These are phyloP conservation scores for Mollisia scopiformis DNA, from an alignment of 2,329 filamentous ascomycete species.

Conservation along the genomic window DNA sequence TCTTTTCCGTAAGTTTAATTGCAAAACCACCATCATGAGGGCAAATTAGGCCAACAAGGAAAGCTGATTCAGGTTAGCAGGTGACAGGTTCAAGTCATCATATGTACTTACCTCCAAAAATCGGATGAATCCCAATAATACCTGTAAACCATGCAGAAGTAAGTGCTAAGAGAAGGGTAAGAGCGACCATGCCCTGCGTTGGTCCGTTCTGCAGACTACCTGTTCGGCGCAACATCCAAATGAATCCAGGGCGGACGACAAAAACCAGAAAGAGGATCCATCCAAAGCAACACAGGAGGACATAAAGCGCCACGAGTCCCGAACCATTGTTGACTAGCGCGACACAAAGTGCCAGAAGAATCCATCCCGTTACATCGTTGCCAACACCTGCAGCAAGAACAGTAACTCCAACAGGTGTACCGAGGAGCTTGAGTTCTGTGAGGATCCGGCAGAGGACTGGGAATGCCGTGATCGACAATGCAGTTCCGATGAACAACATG, in stretches of 20 bases:
- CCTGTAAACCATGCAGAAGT: conserved; percentile 84
- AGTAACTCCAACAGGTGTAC: conserved; percentile 83
- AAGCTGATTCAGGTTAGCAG: conserved; percentile 52
- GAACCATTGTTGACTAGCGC: conserved; percentile 86
- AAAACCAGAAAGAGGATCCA: conserved; percentile 78
- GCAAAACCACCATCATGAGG: conserved; percentile 89
- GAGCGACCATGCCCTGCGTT: conserved; percentile 78
- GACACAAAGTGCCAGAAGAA: conserved; percentile 89
- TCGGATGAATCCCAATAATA: conserved; percentile 90
- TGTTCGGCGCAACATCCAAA: conserved; percentile 73
- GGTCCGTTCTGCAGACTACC: conserved; percentile 86
- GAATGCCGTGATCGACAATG: conserved; percentile 89
- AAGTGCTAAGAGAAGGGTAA: conserved; percentile 81
- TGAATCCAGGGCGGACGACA: conserved; percentile 72
- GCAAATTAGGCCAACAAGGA: conserved; percentile 86
- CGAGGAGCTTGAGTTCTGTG: conserved; percentile 84
- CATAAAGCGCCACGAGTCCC: conserved; percentile 82
- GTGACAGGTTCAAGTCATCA: not conserved
- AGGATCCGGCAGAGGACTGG: conserved; percentile 93
- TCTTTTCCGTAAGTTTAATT: conserved; percentile 89
- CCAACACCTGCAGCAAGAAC: conserved; percentile 89
- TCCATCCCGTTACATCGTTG: conserved; percentile 91
- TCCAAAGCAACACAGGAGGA: conserved; percentile 74
- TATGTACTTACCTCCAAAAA: conserved; percentile 66
- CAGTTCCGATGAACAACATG: conserved; percentile 86